Evolutionary conservation across 2,329 filamentous ascomycete species (phyloP).

Genomic region (Fusarium concolor): DNA sequence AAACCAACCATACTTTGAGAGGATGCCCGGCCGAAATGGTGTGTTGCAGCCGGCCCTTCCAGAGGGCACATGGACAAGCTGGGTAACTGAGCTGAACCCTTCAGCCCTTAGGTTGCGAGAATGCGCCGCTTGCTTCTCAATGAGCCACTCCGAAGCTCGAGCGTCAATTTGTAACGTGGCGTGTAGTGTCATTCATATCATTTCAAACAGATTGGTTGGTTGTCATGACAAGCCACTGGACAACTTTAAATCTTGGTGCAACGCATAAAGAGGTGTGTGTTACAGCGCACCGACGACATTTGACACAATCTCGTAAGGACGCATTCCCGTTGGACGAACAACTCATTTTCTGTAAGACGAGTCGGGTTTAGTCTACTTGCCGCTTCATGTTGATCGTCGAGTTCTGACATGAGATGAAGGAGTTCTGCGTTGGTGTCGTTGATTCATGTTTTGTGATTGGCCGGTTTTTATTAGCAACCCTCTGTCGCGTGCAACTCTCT

Average conservation of each 20-base stretch:
- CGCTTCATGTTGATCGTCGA: conserved; percentile 25
- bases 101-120: conserved; percentile 1
- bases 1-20: conserved; percentile 36
- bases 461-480: conserved; percentile 19
- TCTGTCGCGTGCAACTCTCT: conserved; percentile 25
- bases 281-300: background rate
- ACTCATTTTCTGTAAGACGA: conserved; percentile 14
- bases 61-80: conserved; percentile 1
- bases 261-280: background rate
- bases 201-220: conserved; percentile 23
- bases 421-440: conserved; percentile 8
- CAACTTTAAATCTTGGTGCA: conserved; percentile 35
- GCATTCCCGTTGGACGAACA: conserved; percentile 14
- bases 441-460: conserved; percentile 20
- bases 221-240: conserved; percentile 22
- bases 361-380: conserved; percentile 23
- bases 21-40: conserved; percentile 37
- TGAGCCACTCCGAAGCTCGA: conserved; percentile 27
- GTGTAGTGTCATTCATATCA: conserved; percentile 14
- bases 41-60: conserved; percentile 29
- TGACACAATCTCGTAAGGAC: conserved; percentile 12
- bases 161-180: conserved; percentile 24
- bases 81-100: conserved; percentile 17
- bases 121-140: background rate
- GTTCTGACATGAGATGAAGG: conserved; percentile 2